phyloP scores from a whole-genome alignment of 495 filamentous ascomycete species.

The Talaromyces stipitatus region DNA sequence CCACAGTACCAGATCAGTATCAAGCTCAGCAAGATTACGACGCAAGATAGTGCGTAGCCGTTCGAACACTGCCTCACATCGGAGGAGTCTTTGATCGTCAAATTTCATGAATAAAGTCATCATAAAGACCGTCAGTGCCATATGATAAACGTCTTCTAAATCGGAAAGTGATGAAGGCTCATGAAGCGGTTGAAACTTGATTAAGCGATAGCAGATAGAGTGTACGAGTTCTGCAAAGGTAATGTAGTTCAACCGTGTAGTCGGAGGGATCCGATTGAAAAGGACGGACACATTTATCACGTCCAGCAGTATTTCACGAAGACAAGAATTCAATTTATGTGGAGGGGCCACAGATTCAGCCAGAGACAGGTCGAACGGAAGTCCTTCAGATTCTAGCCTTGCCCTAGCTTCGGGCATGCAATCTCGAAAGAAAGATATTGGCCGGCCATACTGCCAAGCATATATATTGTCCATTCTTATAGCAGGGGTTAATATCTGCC shows the following conservation, averaged over 20 bases:
- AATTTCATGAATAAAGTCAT: conserved; percentile 17
- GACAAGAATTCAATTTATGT: conserved; percentile 8
- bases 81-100: conserved; percentile 9
- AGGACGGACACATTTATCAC: conserved; percentile 8
- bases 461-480: conserved; percentile 13
- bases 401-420: conserved; percentile 11
- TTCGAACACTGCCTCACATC: conserved; percentile 8
- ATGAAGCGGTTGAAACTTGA: conserved; percentile 12
- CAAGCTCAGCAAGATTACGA: neutral
- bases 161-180: conserved; percentile 1
- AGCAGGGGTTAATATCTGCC: neutral
- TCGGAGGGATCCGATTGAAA: conserved; percentile 7
- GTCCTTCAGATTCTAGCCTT: conserved; percentile 6
- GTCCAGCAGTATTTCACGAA: conserved; percentile 11
- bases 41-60: conserved; percentile 10
- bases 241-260: conserved; percentile 7
- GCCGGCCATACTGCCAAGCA: conserved; percentile 13
- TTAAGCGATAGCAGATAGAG: conserved; percentile 15
- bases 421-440: conserved; percentile 17
- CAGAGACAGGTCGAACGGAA: neutral
- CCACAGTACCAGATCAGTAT: conserved; percentile 13
- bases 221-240: conserved; percentile 13
- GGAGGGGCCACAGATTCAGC: neutral
- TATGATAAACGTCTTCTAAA: conserved; percentile 9
- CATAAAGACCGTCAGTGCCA: conserved; percentile 16